Conservation (phyloP, 345 rosid genomes). For the Brassica cretica region DNA sequence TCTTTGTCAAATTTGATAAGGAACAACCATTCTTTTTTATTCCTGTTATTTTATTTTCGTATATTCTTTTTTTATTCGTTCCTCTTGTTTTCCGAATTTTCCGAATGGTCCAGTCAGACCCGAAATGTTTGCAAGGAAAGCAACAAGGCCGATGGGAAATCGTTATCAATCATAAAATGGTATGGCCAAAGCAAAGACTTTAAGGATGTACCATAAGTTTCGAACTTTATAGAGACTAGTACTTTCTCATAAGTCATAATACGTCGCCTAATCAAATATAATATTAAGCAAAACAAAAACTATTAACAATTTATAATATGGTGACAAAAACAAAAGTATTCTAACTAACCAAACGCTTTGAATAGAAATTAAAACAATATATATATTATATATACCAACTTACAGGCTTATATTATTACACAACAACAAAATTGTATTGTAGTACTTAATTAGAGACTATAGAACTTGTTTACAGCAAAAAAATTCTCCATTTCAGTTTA, state of each 20-base stretch:
- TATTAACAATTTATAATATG: conserved; percentile 10
- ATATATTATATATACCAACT: background rate
- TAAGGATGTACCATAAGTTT: conserved; percentile 33
- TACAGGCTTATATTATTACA: background rate
- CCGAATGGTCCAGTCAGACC: too few relatives aligned
- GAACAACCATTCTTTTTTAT: too few relatives aligned
- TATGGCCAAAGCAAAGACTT: conserved; percentile 40
- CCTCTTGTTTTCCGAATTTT: too few relatives aligned
- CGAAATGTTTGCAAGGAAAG: conserved; percentile 36
- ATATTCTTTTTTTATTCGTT: too few relatives aligned
- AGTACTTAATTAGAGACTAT: background rate
- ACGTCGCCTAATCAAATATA: conserved; percentile 13
- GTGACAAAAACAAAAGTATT: conserved; percentile 19
- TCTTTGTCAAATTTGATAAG: too few relatives aligned
- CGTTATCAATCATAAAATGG: conserved; percentile 36
- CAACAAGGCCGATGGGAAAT: conserved; percentile 31
- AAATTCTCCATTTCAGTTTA: background rate
- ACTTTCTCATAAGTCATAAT: conserved; percentile 38
- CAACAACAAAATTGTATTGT: background rate
- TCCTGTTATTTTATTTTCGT: too few relatives aligned
- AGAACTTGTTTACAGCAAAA: background rate
- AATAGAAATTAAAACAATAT: background rate
- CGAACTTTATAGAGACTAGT: conserved; percentile 24
- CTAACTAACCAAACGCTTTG: background rate
- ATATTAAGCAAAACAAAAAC: conserved; percentile 6